Percentiles rank a stretch among this genome's conserved stretches.
These are phyloP conservation scores for Tolypocladium guangdongense DNA, from an alignment of 2,329 filamentous ascomycete species.

Conservation along the genomic window DNA sequence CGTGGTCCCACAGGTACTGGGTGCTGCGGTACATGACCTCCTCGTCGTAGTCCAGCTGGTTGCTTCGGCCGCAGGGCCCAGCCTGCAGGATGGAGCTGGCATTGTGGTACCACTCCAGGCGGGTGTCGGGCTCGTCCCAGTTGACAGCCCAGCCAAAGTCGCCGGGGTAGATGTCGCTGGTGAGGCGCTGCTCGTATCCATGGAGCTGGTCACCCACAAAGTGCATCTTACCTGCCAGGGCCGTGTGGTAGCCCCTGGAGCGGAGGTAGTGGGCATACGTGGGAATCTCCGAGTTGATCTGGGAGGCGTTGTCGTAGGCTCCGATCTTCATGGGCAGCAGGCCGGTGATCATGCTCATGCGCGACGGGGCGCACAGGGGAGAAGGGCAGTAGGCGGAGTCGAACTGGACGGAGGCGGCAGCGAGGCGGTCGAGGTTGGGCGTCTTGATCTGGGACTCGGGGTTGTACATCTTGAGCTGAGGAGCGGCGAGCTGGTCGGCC, in stretches of 20 bases:
- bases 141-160: constrained; percentile 94
- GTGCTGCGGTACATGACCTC: constrained; percentile 88
- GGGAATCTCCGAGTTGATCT: constrained; percentile 72
- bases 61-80: constrained; percentile 78
- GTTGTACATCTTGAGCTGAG: constrained; percentile 87
- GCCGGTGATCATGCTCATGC: constrained; percentile 90
- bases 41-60: constrained; percentile 92
- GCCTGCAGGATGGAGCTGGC: constrained; percentile 88
- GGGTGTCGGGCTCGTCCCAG: constrained; percentile 80
- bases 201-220: constrained; percentile 93
- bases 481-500: constrained; percentile 90
- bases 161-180: constrained; percentile 90
- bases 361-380: constrained; percentile 81
- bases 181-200: constrained; percentile 84
- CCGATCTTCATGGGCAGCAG: constrained; percentile 86
- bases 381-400: constrained; percentile 92
- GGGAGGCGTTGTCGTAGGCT: constrained; percentile 83
- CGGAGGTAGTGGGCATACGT: constrained; percentile 91
- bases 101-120: constrained; percentile 94
- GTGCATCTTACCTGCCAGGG: constrained; percentile 92
- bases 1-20: constrained; percentile 84
- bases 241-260: constrained; percentile 76
- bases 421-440: constrained; percentile 76
- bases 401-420: constrained; percentile 75
- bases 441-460: constrained; percentile 82